Conservation (phyloP, 768 basidiomycete species). For the Pisolithus orientalis region DNA sequence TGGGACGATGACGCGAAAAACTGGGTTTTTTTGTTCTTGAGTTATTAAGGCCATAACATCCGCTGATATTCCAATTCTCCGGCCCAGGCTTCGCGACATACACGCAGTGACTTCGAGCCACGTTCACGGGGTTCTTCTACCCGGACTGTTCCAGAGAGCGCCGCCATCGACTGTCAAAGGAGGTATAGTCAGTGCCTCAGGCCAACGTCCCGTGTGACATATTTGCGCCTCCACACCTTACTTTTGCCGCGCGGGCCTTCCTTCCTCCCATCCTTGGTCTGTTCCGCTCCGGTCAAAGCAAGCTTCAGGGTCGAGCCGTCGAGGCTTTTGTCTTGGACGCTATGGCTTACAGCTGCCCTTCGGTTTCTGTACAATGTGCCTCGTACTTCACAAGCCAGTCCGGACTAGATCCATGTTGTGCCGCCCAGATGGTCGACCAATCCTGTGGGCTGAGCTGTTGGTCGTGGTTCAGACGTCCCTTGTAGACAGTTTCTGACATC, state of each 20-base stretch:
- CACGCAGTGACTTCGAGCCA: background rate
- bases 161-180: background rate
- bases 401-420: slow-evolving; percentile 9
- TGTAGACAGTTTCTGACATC: background rate
- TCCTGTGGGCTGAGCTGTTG: slow-evolving; percentile 14
- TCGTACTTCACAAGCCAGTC: background rate
- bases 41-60: background rate
- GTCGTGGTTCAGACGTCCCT: background rate
- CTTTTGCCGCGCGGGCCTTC: background rate
- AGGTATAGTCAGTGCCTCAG: background rate
- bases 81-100: background rate
- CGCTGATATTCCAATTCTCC: background rate
- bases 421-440: slow-evolving; percentile 13
- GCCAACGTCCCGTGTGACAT: slow-evolving; percentile 2
- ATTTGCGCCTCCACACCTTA: background rate
- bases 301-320: too few relatives aligned
- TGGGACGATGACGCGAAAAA: background rate
- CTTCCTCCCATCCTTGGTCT: background rate
- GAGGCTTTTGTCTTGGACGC: background rate
- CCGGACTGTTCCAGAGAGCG: slow-evolving; percentile 1
- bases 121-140: background rate
- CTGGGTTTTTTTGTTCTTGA: background rate
- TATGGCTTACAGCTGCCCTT: background rate
- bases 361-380: background rate
- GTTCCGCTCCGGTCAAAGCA: background rate